A percentile compares a stretch with the other conserved stretches of the same genome.
Conservation (phyloP, 768 basidiomycete genomes). For the Lactarius sanguifluus region DNA sequence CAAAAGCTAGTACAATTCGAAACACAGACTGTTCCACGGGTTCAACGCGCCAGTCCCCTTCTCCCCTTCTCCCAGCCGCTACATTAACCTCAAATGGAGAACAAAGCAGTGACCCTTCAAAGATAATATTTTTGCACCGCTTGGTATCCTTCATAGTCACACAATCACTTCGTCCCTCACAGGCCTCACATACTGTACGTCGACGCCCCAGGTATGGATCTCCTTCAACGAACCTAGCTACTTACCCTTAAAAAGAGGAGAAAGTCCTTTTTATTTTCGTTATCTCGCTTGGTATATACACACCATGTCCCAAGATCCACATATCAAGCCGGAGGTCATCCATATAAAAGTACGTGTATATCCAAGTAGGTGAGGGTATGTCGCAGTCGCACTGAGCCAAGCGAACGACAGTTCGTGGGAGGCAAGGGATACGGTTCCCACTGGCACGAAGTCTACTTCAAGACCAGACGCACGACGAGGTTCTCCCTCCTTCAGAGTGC, state of each 20-base stretch:
- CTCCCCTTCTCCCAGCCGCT: too few species aligned
- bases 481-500: constrained; percentile 90
- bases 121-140: too few species aligned
- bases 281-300: not conserved
- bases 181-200: not conserved
- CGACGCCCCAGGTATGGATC: not conserved
- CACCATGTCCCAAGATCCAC: constrained; percentile 13
- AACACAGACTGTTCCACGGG: too few species aligned
- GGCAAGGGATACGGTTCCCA: constrained; percentile 63
- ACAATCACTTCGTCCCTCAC: too few species aligned
- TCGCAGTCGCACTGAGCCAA: constrained; percentile 13
- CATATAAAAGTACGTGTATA: constrained; percentile 68
- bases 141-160: too few species aligned
- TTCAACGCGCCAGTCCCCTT: too few species aligned
- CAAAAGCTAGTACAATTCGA: too few species aligned
- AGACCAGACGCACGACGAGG: constrained; percentile 93
- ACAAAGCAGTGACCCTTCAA: too few species aligned
- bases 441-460: constrained; percentile 85
- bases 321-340: constrained; percentile 50
- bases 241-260: not conserved
- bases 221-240: not conserved
- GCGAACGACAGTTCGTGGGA: constrained; percentile 58
- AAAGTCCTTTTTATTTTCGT: constrained; percentile 6
- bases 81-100: too few species aligned
- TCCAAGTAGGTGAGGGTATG: not conserved